phyloP scores from a whole-genome alignment of 768 basidiomycete species.

The Russula earlei region DNA sequence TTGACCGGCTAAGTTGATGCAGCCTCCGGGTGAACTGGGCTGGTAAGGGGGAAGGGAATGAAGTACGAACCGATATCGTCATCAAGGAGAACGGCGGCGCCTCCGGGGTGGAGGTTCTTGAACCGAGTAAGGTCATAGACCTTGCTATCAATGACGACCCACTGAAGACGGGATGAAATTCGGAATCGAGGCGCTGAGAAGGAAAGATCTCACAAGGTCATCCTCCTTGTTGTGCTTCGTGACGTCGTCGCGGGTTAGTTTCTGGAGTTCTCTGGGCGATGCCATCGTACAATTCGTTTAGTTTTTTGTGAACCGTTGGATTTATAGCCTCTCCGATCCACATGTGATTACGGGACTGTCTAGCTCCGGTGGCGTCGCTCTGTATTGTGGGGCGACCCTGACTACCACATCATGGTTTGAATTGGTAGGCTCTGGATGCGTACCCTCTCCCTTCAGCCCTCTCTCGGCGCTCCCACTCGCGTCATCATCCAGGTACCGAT shows the following conservation, averaged over 20 bases:
- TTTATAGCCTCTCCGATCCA: background rate
- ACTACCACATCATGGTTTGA: no score
- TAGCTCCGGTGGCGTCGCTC: no score
- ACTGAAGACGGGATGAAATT: slow-evolving; percentile 32
- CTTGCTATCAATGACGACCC: slow-evolving; percentile 78
- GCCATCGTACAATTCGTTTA: slow-evolving; percentile 21
- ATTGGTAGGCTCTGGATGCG: background rate
- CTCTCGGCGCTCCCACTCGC: slow-evolving; percentile 53
- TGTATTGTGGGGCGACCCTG: no score
- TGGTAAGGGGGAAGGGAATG: background rate
- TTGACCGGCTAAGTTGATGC: slow-evolving; percentile 49
- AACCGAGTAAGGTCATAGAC: slow-evolving; percentile 81
- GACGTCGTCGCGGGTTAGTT: slow-evolving; percentile 61
- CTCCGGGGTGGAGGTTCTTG: slow-evolving; percentile 76
- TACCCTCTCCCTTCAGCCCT: slow-evolving; percentile 27
- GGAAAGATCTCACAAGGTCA: slow-evolving; percentile 51
- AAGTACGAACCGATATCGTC: slow-evolving; percentile 51
- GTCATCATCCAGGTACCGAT: slow-evolving; percentile 53
- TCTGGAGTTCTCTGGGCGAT: slow-evolving; percentile 31
- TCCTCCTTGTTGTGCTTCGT: slow-evolving; percentile 70
- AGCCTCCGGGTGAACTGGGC: background rate
- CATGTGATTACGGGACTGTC: no score
- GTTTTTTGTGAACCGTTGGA: no score
- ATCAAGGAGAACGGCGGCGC: slow-evolving; percentile 67
- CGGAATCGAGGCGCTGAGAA: background rate